Base-by-base conservation (phyloP, 305 asterid species). In the Fraxinus greggii region DNA sequence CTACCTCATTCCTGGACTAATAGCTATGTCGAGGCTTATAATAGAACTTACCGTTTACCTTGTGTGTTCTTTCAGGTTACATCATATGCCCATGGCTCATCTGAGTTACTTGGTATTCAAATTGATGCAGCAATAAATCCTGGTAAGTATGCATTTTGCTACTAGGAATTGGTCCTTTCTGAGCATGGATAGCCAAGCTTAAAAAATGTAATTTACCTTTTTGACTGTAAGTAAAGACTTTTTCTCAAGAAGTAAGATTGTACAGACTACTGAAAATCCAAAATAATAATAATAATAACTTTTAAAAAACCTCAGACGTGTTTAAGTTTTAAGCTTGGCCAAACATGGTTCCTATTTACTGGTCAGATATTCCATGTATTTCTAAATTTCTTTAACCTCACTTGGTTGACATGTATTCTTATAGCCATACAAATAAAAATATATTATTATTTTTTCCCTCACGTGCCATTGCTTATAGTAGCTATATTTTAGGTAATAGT, bases 51-150 rank as follows among this genome's bases (percentile, higher is more conserved):
- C 21, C 65, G 54, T 59, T 86, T 48, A 2, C 23, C 48, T 83
- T 42, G 78, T 81, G 61, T 83, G 13, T 81, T 33, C 67, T 80
- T 83, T 85, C 91, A 95, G 99, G 99, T 96, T 75, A 96, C 99
- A 78, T 92, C 99, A 79, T 96, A 96, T 91, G 98, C 98, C 84
- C 99, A 96, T 87, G 99, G 99, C 86, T 93, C 97, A 83, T 92
- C 98, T 13, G 98, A 96, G 88, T 88, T 96, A 78, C 91, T 96
- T 83, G 99, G 98, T 78, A 96, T 96, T 90, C 99, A 96, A 92
- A 96, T 96, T 88, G 99, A 96, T 85, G 98, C 99, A 21, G 99
- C 99, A 77, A 93, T 96, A 88, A 96, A 96, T 90, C 98, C 98
- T 83, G 99, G 98, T 93, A 85, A 80, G 88, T 83, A 42, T 24